Conservation (phyloP, 2,329 filamentous ascomycete genomes). For the Ascocoryne sarcoides region DNA sequence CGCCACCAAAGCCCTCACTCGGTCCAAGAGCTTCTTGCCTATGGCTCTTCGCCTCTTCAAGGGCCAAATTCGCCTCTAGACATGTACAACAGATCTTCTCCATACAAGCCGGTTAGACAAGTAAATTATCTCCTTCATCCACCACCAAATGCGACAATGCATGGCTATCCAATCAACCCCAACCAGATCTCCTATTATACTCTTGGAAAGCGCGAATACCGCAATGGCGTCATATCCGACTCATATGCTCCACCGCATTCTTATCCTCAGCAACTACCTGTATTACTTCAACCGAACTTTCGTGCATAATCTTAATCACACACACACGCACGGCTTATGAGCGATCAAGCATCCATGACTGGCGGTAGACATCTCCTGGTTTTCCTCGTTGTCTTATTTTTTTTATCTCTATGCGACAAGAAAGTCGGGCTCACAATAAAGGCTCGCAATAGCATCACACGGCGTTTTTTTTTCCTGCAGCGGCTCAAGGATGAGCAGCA, state of each 20-base stretch:
- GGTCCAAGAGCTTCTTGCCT: conserved; percentile 26
- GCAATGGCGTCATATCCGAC: conserved; percentile 63
- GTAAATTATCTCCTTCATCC: conserved; percentile 89
- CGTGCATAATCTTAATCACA: conserved; percentile 18
- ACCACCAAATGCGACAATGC: conserved; percentile 69
- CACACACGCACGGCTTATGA: no score
- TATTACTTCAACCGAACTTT: conserved; percentile 29
- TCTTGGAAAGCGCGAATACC: conserved; percentile 58
- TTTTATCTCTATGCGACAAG: no score
- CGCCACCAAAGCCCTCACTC: conserved; percentile 27
- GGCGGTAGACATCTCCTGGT: conserved; percentile 1
- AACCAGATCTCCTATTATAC: conserved; percentile 76
- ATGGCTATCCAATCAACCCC: conserved; percentile 59
- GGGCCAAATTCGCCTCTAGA: conserved; percentile 66
- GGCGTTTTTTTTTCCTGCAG: conserved; percentile 18
- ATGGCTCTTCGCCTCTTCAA: conserved; percentile 33
- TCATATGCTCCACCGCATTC: conserved; percentile 27
- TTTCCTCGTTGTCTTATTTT: no score
- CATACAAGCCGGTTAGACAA: conserved; percentile 82
- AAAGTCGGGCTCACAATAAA: conserved; percentile 12
- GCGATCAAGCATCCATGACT: not conserved
- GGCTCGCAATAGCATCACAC: conserved; percentile 14
- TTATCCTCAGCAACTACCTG: conserved; percentile 22
- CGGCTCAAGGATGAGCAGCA: conserved; percentile 11
- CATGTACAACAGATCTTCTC: conserved; percentile 79